Conservation (phyloP, 179 eudicot genomes). For the Patellifolia procumbens region DNA sequence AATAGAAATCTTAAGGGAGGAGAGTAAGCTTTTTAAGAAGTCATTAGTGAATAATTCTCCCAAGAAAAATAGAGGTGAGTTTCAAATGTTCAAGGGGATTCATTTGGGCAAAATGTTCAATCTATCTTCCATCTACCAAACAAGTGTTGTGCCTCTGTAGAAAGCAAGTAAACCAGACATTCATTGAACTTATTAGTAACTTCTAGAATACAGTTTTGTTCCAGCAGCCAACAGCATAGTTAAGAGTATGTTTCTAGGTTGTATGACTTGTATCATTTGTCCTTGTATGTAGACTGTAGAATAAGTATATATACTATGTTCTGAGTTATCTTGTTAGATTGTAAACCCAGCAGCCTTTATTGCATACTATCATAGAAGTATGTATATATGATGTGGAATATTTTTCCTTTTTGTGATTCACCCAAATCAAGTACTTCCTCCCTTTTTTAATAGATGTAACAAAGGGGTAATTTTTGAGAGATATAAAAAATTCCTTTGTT, state of each 20-base stretch:
- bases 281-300: too few species aligned
- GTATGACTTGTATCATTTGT: constrained; percentile 24
- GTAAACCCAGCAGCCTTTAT: constrained; percentile 1
- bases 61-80: constrained; percentile 45
- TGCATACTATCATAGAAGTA: too few species aligned
- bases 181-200: constrained; percentile 11
- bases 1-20: constrained; percentile 69
- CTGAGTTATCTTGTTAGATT: background rate
- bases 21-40: constrained; percentile 60
- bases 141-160: constrained; percentile 38
- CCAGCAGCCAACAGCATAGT: background rate
- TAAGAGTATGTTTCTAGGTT: constrained; percentile 2
- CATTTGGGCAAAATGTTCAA: constrained; percentile 46
- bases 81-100: constrained; percentile 36
- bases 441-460: too few species aligned
- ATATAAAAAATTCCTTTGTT: too few species aligned
- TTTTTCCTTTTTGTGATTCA: background rate
- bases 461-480: too few species aligned
- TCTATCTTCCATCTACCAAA: constrained; percentile 31
- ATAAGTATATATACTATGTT: background rate
- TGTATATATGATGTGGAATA: background rate
- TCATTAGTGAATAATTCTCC: constrained; percentile 27
- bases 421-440: background rate
- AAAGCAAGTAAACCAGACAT: constrained; percentile 16
- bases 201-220: constrained; percentile 25